Evolutionary conservation across 2,329 filamentous ascomycete species (phyloP), one percentile per base, ranked within the genome.

Genomic region (Orbilia ellipsospora): DNA sequence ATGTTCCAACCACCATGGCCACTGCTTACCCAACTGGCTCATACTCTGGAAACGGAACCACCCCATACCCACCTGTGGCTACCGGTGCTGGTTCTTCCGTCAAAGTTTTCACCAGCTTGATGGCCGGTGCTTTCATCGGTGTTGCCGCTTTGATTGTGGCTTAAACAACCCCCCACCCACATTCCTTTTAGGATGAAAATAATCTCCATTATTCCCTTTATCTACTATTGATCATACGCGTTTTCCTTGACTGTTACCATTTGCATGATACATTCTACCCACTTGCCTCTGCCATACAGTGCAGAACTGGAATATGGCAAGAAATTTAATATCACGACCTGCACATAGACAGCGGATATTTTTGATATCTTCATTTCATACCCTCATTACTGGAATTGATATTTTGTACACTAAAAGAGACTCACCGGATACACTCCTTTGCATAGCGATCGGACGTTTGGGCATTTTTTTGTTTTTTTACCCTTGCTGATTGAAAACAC

Each of bases 381-480:
- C 61, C 28, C 18, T 61, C 48, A 69, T 45, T 69, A 54, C 64
- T 75, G 64, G 64, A 64, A 56, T 75, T 69, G 56, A 68, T 45
- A 57, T 56, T 70, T 62, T 57, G 5, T 36, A 10, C 63, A 63
- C 42, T 67, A 55, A 56, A 67, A 51, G 42, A 51, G 42, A 75
- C 72, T 64, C 54, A 75, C 72, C 55, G 72, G 72, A 75, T 69
- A 75, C 72, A 75, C 72, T 75, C 72, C 72, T 75, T 75, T 69
- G 64, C 72, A 75, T 75, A 75, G 72, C 72, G 72, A 60, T 26
- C 64, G 64, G 70, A 56, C 36, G 40, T 45, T 67, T 67, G 52
- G 70, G 62, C 45, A 28, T 64, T 57, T 54, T 56, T 57, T 23
- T 48, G 52, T 67, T 67, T 62, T 18, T 40, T 59, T 50, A 23